A percentile compares a stretch with the other conserved stretches of the same genome.
phyloP scores from a whole-genome alignment of 768 basidiomycete species.

The Agrocybe praecox region DNA sequence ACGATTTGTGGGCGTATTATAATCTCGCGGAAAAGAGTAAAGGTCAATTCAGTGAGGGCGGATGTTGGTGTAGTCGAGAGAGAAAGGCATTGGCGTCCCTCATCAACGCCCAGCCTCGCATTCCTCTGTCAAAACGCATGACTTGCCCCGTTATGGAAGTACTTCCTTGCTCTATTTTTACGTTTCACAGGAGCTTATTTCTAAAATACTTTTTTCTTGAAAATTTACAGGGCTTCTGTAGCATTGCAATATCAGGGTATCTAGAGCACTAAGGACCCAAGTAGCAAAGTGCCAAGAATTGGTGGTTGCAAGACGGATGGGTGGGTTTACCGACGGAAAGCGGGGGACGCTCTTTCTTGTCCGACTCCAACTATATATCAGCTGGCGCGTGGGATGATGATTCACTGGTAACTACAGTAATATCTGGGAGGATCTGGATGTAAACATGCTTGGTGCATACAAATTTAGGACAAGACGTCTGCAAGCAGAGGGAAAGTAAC shows the following conservation, averaged over 20 bases:
- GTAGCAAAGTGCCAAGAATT: too few relatives aligned
- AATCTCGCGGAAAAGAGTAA: background rate
- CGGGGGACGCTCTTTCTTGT: too few relatives aligned
- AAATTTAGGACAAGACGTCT: too few relatives aligned
- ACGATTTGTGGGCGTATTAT: background rate
- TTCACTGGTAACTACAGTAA: too few relatives aligned
- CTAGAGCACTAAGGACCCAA: background rate
- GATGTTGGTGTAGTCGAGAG: slow-evolving; percentile 6
- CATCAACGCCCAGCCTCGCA: slow-evolving; percentile 14
- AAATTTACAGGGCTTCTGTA: background rate
- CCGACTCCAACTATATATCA: too few relatives aligned
- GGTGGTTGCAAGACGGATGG: too few relatives aligned
- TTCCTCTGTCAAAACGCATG: slow-evolving; percentile 21
- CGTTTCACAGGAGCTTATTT: background rate
- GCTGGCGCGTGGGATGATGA: too few relatives aligned
- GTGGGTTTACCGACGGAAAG: too few relatives aligned
- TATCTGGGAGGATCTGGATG: too few relatives aligned
- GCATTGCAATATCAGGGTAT: background rate
- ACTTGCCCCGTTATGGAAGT: slow-evolving; percentile 23
- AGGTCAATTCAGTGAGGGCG: background rate
- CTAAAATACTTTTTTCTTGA: background rate
- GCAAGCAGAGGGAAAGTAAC: too few relatives aligned
- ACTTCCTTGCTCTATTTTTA: slow-evolving; percentile 11
- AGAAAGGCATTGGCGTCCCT: slow-evolving; percentile 1
- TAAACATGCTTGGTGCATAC: too few relatives aligned